These are phyloP conservation scores for Tolypocladium tundrense DNA, from an alignment of 2,329 filamentous ascomycete species.

Conservation along the genomic window DNA sequence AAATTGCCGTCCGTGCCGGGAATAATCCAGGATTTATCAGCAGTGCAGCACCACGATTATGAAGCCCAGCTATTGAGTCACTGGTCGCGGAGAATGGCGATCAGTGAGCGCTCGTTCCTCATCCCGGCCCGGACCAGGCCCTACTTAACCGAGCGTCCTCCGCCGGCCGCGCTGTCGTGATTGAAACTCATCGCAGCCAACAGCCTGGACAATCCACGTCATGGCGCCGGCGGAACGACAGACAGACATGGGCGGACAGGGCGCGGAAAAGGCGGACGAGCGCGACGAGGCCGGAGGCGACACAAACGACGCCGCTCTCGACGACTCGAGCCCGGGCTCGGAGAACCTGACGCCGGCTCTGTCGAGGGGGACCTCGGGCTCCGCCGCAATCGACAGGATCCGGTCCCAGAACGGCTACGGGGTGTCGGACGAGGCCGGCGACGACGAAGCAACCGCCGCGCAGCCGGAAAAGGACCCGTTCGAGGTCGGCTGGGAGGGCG, in stretches of 20 bases:
- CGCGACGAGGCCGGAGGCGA: not conserved
- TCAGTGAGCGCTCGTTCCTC: not conserved
- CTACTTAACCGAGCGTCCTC: not conserved
- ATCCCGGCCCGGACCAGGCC: not conserved
- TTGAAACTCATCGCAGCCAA: not conserved
- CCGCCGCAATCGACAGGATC: not conserved
- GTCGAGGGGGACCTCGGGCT: not conserved
- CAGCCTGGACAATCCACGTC: not conserved
- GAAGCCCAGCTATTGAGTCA: not conserved
- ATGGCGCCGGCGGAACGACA: not conserved
- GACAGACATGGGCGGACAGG: not conserved
- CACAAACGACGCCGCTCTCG: not conserved
- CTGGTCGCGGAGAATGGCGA: not conserved
- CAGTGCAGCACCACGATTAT: not conserved
- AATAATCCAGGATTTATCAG: not conserved
- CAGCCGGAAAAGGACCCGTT: slow-evolving; percentile 36
- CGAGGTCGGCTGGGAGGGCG: slow-evolving; percentile 65
- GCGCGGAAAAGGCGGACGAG: not conserved
- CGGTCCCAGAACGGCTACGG: slow-evolving; percentile 36
- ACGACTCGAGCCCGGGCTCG: not conserved
- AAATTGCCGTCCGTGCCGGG: not conserved
- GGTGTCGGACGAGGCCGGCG: slow-evolving; percentile 20
- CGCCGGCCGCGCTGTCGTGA: not conserved
- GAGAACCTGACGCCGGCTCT: not conserved
- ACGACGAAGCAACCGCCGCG: slow-evolving; percentile 4